These are phyloP conservation scores for Paramecium pentaurelia DNA, from an alignment of 73 alveolate species.

Conservation along the genomic window DNA sequence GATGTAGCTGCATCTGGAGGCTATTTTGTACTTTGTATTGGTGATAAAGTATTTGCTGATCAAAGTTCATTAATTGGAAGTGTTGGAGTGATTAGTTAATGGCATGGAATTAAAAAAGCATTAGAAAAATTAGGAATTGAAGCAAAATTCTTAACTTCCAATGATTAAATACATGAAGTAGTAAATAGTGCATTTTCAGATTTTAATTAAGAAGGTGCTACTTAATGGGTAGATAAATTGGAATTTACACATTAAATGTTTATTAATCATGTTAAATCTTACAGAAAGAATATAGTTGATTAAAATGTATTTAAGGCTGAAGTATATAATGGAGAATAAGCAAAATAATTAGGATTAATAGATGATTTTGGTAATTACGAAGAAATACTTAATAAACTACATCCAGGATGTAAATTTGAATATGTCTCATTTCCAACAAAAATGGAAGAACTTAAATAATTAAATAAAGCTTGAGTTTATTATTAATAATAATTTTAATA, in stretches of 20 bases:
- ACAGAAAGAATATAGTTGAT: not conserved
- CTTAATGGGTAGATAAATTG: not conserved
- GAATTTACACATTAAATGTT: not conserved
- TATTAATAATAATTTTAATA: not conserved
- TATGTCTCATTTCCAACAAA: not conserved
- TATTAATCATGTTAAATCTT: not conserved
- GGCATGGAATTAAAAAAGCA: slow-evolving; percentile 12
- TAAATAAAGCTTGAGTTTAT: not conserved
- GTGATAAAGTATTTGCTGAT: slow-evolving; percentile 62
- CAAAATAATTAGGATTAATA: not conserved
- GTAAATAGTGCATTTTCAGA: not conserved
- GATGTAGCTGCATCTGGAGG: slow-evolving; percentile 71
- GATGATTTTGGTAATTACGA: not conserved
- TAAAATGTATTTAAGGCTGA: not conserved
- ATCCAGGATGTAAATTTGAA: not conserved
- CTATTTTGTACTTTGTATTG: slow-evolving; percentile 56
- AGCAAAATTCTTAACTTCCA: slow-evolving; percentile 29
- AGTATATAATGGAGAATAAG: slow-evolving; percentile 12
- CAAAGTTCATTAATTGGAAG: slow-evolving; percentile 50
- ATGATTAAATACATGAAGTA: not conserved
- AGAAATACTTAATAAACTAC: not conserved
- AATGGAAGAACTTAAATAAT: not conserved
- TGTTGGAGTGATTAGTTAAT: slow-evolving; percentile 14
- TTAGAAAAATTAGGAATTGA: slow-evolving; percentile 52
- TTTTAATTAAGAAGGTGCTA: not conserved